A percentile compares a stretch with the other conserved stretches of the same genome.
Conservation (phyloP, 2,329 filamentous ascomycete species). For the Fusarium nodosum region DNA sequence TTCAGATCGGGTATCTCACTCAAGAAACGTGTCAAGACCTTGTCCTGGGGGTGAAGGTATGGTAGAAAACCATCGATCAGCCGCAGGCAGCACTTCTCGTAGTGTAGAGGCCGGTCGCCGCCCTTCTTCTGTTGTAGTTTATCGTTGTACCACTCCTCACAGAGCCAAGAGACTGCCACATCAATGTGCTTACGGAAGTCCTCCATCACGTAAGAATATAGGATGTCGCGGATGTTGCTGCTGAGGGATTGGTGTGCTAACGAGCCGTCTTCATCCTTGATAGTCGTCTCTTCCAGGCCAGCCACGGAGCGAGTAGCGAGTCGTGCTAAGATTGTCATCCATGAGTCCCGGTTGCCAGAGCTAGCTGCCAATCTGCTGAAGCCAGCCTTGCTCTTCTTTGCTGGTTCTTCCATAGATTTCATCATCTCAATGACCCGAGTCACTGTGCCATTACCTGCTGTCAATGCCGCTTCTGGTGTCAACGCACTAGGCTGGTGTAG, state of each 20-base stretch:
- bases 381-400: constrained; percentile 75
- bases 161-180: constrained; percentile 92
- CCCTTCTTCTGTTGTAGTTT: constrained; percentile 62
- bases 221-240: constrained; percentile 80
- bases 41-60: constrained; percentile 92
- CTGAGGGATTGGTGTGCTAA: constrained; percentile 64
- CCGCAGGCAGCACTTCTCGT: constrained; percentile 82
- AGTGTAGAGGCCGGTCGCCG: constrained; percentile 71
- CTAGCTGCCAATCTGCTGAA: constrained; percentile 88
- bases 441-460: constrained; percentile 80
- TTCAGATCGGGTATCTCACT: constrained; percentile 90
- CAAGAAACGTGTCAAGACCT: constrained; percentile 89
- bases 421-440: constrained; percentile 84
- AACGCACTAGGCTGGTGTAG: constrained; percentile 82
- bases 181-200: constrained; percentile 93
- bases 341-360: constrained; percentile 87
- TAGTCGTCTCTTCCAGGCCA: constrained; percentile 71
- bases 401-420: constrained; percentile 76
- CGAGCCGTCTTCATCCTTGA: constrained; percentile 70
- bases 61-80: constrained; percentile 91
- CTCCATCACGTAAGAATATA: constrained; percentile 89
- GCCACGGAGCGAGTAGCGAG: constrained; percentile 84
- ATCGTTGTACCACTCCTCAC: constrained; percentile 98
- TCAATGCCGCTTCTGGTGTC: constrained; percentile 77
- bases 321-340: constrained; percentile 88